Base-by-base conservation (phyloP, 768 basidiomycete genomes). In the Boletus insuetus region DNA sequence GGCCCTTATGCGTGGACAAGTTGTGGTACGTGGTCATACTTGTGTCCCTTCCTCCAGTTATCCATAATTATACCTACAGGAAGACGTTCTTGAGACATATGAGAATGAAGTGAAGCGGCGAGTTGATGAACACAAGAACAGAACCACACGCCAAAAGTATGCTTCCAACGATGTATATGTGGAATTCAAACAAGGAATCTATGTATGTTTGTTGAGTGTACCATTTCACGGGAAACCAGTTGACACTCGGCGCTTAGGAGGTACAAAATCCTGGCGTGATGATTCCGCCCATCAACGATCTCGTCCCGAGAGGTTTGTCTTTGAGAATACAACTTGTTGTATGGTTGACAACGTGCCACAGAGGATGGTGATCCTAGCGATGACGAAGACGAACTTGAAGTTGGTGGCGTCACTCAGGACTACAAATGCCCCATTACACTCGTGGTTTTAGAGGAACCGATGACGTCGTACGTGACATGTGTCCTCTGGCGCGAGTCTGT, bases 351-450 rank as follows among this genome's bases (percentile, higher is more conserved):
- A 22, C 43, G 9, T 39, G 39, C 12, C 35, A 14, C 44, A 94
- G 93, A 94, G 80, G 78, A 82, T 40, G 90, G 84, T 11, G 91
- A 93, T 58, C 84, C 80, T 31, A 90, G 87, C 51, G 90, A 90
- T 54, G 85, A 86, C 49, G 94, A 95, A 32, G 90, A 94, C 49
- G 95, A 97, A 13, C 71, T 98, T 32, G 88, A 94, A 71, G 76
- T 96, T 47, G 95, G 95, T 49, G 94, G 92, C 24, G 79, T 86
- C 29, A 88, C 85, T 7, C 89, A 91, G 64, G 86, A 85, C 63
- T 92, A 86, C 77, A 87, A 83, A 52, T 96, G 94, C 61, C 94
- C 94, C 3, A 74, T 98, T 47, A 85, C 88, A 1, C 75, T 94
- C 42, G 80, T 75, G 3, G 68, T 78, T 14, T 77, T 92, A 38